phyloP scores from a whole-genome alignment of 345 rosid species.

The Heritiera littoralis region DNA sequence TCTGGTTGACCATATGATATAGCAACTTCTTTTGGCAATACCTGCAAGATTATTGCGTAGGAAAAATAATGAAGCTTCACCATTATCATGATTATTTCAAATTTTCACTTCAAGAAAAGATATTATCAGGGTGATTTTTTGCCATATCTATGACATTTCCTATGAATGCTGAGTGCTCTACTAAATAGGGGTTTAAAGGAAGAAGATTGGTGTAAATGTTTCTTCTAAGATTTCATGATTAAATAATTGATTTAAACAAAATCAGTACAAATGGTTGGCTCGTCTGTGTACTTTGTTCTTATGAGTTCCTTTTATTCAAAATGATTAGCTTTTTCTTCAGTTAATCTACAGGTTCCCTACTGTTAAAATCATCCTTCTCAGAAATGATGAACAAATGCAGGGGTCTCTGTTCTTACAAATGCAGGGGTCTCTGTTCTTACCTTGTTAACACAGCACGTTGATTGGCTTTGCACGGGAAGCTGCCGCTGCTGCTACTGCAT shows the following conservation, averaged over 20 bases:
- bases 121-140: not conserved
- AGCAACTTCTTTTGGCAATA: conserved; percentile 5
- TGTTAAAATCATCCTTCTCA: not conserved
- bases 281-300: not conserved
- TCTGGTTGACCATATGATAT: conserved; percentile 6
- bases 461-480: conserved; percentile 27
- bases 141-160: not conserved
- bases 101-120: not conserved
- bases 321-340: no score
- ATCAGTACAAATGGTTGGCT: not conserved
- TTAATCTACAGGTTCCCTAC: not conserved
- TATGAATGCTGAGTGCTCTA: not conserved
- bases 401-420: conserved; percentile 31
- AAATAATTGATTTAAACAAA: conserved; percentile 2
- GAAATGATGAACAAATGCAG: conserved; percentile 15
- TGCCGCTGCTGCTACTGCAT: conserved; percentile 18
- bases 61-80: not conserved
- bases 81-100: not conserved
- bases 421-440: conserved; percentile 28
- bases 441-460: conserved; percentile 21
- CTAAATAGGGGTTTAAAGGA: not conserved
- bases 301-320: not conserved
- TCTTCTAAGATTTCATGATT: not conserved
- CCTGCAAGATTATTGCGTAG: conserved; percentile 7
- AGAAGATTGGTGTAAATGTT: not conserved